A percentile compares a stretch with the other conserved stretches of the same genome.
Evolutionary conservation across 2,329 filamentous ascomycete species (phyloP).

Genomic region (Pleomassaria siparia): DNA sequence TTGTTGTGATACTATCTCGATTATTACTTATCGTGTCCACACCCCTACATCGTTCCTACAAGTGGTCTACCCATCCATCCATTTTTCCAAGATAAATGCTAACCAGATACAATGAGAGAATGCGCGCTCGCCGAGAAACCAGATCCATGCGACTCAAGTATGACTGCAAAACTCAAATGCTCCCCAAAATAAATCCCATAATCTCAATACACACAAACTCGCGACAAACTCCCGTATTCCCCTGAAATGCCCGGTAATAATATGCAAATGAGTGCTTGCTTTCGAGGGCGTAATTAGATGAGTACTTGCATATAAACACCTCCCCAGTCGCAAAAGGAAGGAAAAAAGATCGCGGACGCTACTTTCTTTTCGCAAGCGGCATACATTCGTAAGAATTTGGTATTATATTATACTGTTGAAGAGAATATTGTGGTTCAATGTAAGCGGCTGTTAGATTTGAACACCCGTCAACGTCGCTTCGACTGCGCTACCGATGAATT

Average conservation of each 20-base stretch:
- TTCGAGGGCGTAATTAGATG: conserved; percentile 8
- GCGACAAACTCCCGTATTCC: neutral
- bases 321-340: conserved; percentile 3
- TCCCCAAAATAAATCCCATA: neutral
- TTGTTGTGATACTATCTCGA: conserved; percentile 1
- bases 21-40: conserved; percentile 1
- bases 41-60: neutral
- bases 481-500: conserved; percentile 68
- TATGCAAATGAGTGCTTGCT: conserved; percentile 9
- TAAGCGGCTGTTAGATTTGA: conserved; percentile 25
- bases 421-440: neutral
- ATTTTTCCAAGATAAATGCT: conserved; percentile 6
- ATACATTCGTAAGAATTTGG: conserved; percentile 10
- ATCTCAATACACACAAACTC: neutral
- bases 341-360: neutral
- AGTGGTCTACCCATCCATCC: conserved; percentile 5
- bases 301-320: conserved; percentile 4
- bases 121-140: neutral
- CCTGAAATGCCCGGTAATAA: neutral
- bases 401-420: neutral
- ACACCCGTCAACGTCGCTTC: conserved; percentile 30
- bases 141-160: neutral
- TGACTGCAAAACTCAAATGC: neutral
- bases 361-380: conserved; percentile 5
- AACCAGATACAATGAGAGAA: neutral